Conservation (phyloP, 768 basidiomycete genomes). For the Suillus decipiens region DNA sequence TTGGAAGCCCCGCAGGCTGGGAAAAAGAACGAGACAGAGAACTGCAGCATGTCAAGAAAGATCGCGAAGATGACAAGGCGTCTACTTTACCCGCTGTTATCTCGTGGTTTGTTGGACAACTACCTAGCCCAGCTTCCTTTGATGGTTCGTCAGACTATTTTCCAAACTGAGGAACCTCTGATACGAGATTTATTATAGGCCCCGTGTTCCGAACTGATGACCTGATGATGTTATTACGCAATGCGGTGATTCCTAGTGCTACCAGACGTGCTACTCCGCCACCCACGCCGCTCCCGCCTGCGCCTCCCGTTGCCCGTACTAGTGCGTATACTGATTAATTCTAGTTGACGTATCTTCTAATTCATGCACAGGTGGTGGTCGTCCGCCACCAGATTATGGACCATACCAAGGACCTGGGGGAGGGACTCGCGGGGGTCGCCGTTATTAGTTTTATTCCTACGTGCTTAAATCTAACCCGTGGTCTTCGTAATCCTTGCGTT, state of each 20-base stretch:
- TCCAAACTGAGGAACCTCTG: slow-evolving; percentile 1
- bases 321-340: slow-evolving; percentile 10
- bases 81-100: slow-evolving; percentile 57
- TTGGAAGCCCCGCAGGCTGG: slow-evolving; percentile 42
- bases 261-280: slow-evolving; percentile 53
- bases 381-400: slow-evolving; percentile 85
- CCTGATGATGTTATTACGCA: slow-evolving; percentile 81
- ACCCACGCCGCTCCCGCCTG: slow-evolving; percentile 52
- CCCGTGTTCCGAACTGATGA: slow-evolving; percentile 91
- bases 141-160: slow-evolving; percentile 39
- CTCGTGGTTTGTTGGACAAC: slow-evolving; percentile 80
- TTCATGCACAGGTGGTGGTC: slow-evolving; percentile 44
- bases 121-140: slow-evolving; percentile 74
- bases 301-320: slow-evolving; percentile 38
- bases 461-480: slow-evolving; percentile 3
- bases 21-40: slow-evolving; percentile 50
- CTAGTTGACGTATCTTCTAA: slow-evolving; percentile 12
- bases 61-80: slow-evolving; percentile 52
- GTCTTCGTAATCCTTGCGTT: slow-evolving; percentile 1
- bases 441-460: slow-evolving; percentile 32
- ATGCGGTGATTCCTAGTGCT: slow-evolving; percentile 75
- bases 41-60: slow-evolving; percentile 37
- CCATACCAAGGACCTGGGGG: slow-evolving; percentile 79
- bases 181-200: slow-evolving; percentile 45
- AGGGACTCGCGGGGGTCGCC: slow-evolving; percentile 39